A percentile compares a stretch with the other conserved stretches of the same genome.
Evolutionary conservation across 2,329 filamentous ascomycete genomes (phyloP).

Genomic region (Aspergillus persii): DNA sequence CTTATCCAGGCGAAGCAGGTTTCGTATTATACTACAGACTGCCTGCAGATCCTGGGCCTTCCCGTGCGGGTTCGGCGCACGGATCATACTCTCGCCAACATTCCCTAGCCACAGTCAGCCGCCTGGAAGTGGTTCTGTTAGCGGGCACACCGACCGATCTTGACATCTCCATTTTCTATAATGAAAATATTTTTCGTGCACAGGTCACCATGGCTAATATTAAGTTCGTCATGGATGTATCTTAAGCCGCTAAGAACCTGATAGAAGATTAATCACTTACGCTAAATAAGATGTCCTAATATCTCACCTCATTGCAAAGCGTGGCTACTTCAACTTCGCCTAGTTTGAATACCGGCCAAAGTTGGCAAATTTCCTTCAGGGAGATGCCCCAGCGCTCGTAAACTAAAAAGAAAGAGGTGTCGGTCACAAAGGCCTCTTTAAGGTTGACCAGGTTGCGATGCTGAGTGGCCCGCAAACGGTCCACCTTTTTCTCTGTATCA

Average conservation of each 20-base stretch:
- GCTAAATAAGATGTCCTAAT: not conserved
- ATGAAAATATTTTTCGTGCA: slow-evolving; percentile 2
- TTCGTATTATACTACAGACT: slow-evolving; percentile 1
- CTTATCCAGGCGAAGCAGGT: slow-evolving; percentile 4
- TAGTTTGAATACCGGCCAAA: not conserved
- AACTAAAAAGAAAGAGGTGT: slow-evolving; percentile 4
- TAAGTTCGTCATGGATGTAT: slow-evolving; percentile 10
- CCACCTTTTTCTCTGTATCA: not conserved
- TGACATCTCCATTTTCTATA: slow-evolving; percentile 8
- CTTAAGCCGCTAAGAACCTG: slow-evolving; percentile 8
- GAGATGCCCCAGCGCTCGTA: slow-evolving; percentile 6
- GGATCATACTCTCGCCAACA: slow-evolving; percentile 9
- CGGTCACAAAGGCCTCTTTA: slow-evolving; percentile 9
- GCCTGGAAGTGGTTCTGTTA: not conserved
- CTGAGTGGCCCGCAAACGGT: not conserved
- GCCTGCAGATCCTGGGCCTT: slow-evolving; percentile 7
- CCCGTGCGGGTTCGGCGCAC: not conserved
- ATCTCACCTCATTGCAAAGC: not conserved
- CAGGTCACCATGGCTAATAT: slow-evolving; percentile 6
- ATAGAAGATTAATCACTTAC: not conserved
- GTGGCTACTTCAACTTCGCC: slow-evolving; percentile 8
- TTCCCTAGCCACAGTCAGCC: slow-evolving; percentile 2
- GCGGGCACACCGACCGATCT: slow-evolving; percentile 2
- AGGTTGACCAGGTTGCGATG: slow-evolving; percentile 8
- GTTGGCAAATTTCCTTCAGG: slow-evolving; percentile 1